Conservation (phyloP, 73 alveolate genomes). For the Symbiodinium natans region DNA sequence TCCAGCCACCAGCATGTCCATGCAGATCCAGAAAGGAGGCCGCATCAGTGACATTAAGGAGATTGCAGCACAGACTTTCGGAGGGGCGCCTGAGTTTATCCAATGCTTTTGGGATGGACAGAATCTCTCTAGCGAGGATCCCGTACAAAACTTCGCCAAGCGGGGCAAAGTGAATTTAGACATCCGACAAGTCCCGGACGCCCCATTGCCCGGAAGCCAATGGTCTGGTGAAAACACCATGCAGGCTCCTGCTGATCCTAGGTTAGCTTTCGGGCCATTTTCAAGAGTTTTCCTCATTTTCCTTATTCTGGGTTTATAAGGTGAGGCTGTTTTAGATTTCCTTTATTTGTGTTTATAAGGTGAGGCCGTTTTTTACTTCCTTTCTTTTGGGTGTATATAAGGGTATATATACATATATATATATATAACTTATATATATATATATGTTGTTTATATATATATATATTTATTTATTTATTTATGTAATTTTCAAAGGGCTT, state of each 20-base stretch:
- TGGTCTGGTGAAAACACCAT: conserved; percentile 3
- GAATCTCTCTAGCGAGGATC: not conserved
- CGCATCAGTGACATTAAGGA: not conserved
- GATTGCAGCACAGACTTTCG: not conserved
- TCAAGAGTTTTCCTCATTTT: no score
- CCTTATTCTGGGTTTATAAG: no score
- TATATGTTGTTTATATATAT: no score
- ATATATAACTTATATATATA: no score
- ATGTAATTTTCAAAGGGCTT: no score
- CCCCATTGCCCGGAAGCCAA: not conserved
- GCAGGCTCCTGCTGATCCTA: conserved; percentile 11
- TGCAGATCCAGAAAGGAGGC: not conserved
- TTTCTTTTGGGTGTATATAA: no score
- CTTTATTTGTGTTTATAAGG: no score
- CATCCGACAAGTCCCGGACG: not conserved
- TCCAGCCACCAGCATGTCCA: not conserved
- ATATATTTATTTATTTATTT: no score
- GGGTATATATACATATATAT: no score
- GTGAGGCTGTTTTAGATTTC: no score
- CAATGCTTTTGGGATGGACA: not conserved
- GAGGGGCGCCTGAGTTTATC: conserved; percentile 4
- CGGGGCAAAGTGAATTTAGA: not conserved
- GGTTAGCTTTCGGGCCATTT: no score
- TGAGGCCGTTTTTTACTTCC: no score
- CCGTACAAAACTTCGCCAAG: not conserved